Evolutionary conservation across 2,329 filamentous ascomycete species (phyloP), one percentile per base, ranked within the genome.

Genomic region (Akanthomyces muscarius): DNA sequence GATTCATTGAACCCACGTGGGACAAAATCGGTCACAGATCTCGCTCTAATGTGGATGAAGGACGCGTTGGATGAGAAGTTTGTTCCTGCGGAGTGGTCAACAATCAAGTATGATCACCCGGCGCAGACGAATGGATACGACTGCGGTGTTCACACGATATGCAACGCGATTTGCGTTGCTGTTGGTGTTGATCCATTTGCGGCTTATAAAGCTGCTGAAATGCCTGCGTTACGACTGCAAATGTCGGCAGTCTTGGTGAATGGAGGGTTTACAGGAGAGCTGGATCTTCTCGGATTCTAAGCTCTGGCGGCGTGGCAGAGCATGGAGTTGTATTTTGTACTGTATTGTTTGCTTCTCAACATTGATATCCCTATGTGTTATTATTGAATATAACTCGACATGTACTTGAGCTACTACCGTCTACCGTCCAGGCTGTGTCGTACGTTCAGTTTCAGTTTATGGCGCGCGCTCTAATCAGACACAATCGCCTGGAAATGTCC

Each of bases 91-190:
- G 86, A 90, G 47, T 93, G 90, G 90, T 77, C 72, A 28, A 76
- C 79, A 1, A 75, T 83, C 8, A 71, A 75, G n/a, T 78, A 81
- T 51, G 72, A 74, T 18, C 84, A 83, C 42, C 81, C 84, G 0
- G 69, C 66, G 3, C 90, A 93, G 72, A 79, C 76, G 30, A 93
- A 93, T 69, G 82, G 82, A 1, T 86, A 83, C 70, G 90, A 93
- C 71, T 93, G 90, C 68, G 90, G 90, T n/a, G 84, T 92, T 4
- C 91, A 91, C 71, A 85, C 88, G 16, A 86, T 91, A 67, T 84
- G 89, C 21, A 94, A 93, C 69, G 87, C 84, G 18, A 82, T 91
- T 54, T 89, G 86, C 62, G 69, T 86, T 42, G 78, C 82, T 0
- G 70, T 86, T 38, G 83, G 83, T 1, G 67, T 86, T 21, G 80